Evolutionary conservation across 345 rosid species (phyloP), one percentile per base, ranked within the genome.

Genomic region (Triadica sebifera): DNA sequence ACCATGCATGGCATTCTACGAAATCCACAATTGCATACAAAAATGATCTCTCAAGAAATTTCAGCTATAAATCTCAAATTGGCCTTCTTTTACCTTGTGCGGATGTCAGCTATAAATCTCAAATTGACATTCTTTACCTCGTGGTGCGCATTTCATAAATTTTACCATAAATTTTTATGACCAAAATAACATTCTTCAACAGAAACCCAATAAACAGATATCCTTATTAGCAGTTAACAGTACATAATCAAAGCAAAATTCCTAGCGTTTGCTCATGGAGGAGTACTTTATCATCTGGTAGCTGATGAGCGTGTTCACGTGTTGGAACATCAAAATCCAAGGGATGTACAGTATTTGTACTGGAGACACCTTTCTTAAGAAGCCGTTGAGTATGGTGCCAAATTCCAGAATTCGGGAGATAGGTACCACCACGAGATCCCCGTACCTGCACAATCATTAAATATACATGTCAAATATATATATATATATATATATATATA

Each of bases 251-350:
- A 55, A 61, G 47, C 55, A 60, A 29, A 9, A 17, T 8, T 50
- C 34, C 63, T 38, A 65, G 10, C 62, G 73, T 39, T 45, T 67
- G 16, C 34, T 63, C 15, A 66, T 66, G 13, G 2, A 41, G 34
- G 63, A 81, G 77, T 93, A 95, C 99, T 79, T 84, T 87, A 82
- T 95, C 97, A 76, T 93, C 96, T 64, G 88, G 85, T 60, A 93
- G 87, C 81, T 84, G 87, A 73, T 82, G 87, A 57, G 97, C 92
- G 79, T 93, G 89, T 76, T 95, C 95, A 39, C 99, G 96, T 29
- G 99, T 95, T 73, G 99, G 98, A 72, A 98, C 99, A 87, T 95
- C 99, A 85, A 95, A 95, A 85, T 95, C 99, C 87, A 95, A 86
- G 83, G 93, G 97, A 80, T 81, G 91, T 76, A 95, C 85, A 61